phyloP scores from a whole-genome alignment of 139 green algal species.

The Chlamydomonas sp. region DNA sequence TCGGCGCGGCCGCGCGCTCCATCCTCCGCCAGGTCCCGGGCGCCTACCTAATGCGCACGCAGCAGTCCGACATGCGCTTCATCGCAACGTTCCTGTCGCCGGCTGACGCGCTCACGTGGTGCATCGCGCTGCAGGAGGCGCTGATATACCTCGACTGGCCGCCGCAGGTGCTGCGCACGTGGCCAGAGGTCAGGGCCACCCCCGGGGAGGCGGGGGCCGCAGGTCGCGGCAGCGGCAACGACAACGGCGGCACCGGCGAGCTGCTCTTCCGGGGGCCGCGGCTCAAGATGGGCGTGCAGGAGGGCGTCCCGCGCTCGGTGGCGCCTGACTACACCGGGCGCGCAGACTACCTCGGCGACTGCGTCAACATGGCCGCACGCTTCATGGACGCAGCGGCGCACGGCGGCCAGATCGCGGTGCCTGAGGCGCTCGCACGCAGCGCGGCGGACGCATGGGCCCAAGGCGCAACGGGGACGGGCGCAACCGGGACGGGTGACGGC shows the following conservation, averaged over 20 bases:
- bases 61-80: conserved; percentile 45
- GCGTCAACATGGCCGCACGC: conserved; percentile 29
- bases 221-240: neutral
- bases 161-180: conserved; percentile 2
- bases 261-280: conserved; percentile 35
- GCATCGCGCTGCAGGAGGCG: conserved; percentile 38
- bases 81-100: conserved; percentile 12
- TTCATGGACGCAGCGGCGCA: conserved; percentile 21
- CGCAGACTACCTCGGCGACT: conserved; percentile 43
- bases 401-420: no score
- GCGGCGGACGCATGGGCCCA: no score
- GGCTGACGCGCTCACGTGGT: conserved; percentile 39
- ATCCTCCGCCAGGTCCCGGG: no score
- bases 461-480: no score
- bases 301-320: conserved; percentile 33
- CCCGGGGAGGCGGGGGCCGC: conserved; percentile 5
- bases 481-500: no score
- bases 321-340: conserved; percentile 32
- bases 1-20: no score
- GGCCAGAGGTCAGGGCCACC: no score
- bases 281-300: conserved; percentile 39
- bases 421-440: no score
- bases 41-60: conserved; percentile 38
- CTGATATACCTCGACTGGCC: conserved; percentile 43
- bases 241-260: neutral